Conservation (phyloP, 148 eudicot genomes). For the Silene conica region DNA sequence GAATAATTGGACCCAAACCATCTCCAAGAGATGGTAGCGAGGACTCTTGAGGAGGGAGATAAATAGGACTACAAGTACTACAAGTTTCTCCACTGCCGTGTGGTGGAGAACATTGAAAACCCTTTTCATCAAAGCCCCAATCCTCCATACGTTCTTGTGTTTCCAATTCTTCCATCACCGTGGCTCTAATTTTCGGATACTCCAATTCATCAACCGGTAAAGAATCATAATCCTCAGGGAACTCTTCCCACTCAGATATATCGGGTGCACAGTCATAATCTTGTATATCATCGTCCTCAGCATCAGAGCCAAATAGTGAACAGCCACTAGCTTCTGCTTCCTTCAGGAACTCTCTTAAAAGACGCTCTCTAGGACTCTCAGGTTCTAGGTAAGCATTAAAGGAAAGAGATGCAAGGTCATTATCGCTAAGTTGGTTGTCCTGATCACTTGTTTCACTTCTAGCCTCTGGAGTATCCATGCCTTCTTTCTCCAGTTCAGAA, state of each 20-base stretch:
- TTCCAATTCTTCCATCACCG: slow-evolving; percentile 59
- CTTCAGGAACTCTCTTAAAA: slow-evolving; percentile 52
- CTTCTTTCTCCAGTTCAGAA: slow-evolving; percentile 48
- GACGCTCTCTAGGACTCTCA: slow-evolving; percentile 62
- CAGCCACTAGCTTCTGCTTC: slow-evolving; percentile 40
- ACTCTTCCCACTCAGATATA: slow-evolving; percentile 26
- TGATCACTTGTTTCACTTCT: slow-evolving; percentile 34
- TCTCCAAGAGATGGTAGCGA: slow-evolving; percentile 38
- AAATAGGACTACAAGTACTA: slow-evolving; percentile 57
- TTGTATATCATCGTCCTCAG: slow-evolving; percentile 28
- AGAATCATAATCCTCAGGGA: slow-evolving; percentile 33
- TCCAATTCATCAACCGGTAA: slow-evolving; percentile 28
- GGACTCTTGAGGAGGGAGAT: slow-evolving; percentile 37
- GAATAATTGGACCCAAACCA: slow-evolving; percentile 46
- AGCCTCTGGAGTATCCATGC: slow-evolving; percentile 44
- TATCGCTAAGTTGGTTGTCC: slow-evolving; percentile 29
- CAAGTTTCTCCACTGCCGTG: slow-evolving; percentile 46
- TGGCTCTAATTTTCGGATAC: slow-evolving; percentile 51
- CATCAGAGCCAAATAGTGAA: slow-evolving; percentile 38
- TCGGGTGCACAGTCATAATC: slow-evolving; percentile 33
- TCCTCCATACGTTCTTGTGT: slow-evolving; percentile 58
- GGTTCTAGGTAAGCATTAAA: slow-evolving; percentile 36
- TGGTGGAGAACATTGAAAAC: slow-evolving; percentile 48
- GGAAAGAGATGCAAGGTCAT: slow-evolving; percentile 35
- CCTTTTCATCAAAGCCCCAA: slow-evolving; percentile 57